These are phyloP conservation scores for Populus hybrid DNA, from an alignment of 441 rosid genomes.

Conservation along the genomic window DNA sequence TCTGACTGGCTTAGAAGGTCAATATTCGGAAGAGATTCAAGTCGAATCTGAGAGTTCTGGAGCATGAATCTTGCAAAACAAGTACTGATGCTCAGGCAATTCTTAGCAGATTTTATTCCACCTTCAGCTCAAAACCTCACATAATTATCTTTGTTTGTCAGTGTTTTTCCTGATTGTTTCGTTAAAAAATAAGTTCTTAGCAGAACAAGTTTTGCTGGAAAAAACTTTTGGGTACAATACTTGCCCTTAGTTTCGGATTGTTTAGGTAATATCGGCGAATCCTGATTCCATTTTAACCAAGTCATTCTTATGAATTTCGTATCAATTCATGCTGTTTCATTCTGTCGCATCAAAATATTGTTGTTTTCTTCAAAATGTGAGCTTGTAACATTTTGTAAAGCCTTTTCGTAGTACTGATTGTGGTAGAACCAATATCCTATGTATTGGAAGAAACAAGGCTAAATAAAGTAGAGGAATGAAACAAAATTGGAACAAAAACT, in stretches of 20 bases:
- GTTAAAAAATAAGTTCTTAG: slow-evolving; percentile 2
- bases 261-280: neutral
- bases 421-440: neutral
- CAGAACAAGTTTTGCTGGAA: neutral
- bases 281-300: neutral
- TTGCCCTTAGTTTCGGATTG: neutral
- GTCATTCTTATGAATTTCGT: neutral
- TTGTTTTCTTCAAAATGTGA: neutral
- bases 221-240: neutral
- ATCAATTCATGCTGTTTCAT: neutral
- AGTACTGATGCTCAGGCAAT: neutral
- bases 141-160: neutral
- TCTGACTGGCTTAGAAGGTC: slow-evolving; percentile 48
- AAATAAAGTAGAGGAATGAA: neutral
- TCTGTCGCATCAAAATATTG: neutral
- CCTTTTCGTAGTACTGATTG: no score
- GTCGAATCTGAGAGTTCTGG: slow-evolving; percentile 35
- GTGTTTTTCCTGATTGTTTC: neutral
- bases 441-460: neutral
- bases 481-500: neutral
- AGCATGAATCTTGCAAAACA: neutral
- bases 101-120: neutral
- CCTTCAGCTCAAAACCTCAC: neutral
- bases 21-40: slow-evolving; percentile 54
- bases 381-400: neutral